These are phyloP conservation scores for Tylopilus balloui DNA, from an alignment of 768 basidiomycete genomes.

Conservation along the genomic window DNA sequence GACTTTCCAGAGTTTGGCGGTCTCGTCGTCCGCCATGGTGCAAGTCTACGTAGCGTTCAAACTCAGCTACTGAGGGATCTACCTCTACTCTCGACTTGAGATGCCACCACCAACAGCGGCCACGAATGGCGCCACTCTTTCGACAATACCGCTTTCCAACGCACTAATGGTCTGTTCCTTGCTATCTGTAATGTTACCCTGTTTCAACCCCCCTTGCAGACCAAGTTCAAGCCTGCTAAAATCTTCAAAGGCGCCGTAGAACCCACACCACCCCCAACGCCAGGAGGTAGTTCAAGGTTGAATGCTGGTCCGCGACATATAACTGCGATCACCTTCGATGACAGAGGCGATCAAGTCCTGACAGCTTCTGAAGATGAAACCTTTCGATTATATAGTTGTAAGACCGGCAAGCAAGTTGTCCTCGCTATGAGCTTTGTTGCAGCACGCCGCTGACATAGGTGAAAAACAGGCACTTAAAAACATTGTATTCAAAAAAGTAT, in stretches of 20 bases:
- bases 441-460: slow-evolving; percentile 28
- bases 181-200: not conserved
- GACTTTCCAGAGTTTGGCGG: slow-evolving; percentile 91
- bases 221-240: slow-evolving; percentile 81
- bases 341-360: slow-evolving; percentile 79
- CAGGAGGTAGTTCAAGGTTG: slow-evolving; percentile 34
- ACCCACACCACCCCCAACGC: slow-evolving; percentile 44
- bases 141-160: slow-evolving; percentile 44
- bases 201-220: slow-evolving; percentile 36
- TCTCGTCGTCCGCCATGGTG: slow-evolving; percentile 73
- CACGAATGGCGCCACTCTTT: slow-evolving; percentile 30
- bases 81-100: slow-evolving; percentile 16
- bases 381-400: slow-evolving; percentile 84
- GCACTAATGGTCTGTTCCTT: slow-evolving; percentile 44
- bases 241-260: slow-evolving; percentile 82
- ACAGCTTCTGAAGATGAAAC: slow-evolving; percentile 92
- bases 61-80: slow-evolving; percentile 44
- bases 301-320: slow-evolving; percentile 62
- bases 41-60: slow-evolving; percentile 39
- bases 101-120: slow-evolving; percentile 40
- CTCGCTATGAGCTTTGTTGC: slow-evolving; percentile 13
- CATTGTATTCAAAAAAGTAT: slow-evolving; percentile 91
- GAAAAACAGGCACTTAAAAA: slow-evolving; percentile 59
- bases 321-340: slow-evolving; percentile 88
- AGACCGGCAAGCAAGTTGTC: slow-evolving; percentile 86